Conservation (phyloP, 148 eudicot genomes). For the Euryodendron excelsum region DNA sequence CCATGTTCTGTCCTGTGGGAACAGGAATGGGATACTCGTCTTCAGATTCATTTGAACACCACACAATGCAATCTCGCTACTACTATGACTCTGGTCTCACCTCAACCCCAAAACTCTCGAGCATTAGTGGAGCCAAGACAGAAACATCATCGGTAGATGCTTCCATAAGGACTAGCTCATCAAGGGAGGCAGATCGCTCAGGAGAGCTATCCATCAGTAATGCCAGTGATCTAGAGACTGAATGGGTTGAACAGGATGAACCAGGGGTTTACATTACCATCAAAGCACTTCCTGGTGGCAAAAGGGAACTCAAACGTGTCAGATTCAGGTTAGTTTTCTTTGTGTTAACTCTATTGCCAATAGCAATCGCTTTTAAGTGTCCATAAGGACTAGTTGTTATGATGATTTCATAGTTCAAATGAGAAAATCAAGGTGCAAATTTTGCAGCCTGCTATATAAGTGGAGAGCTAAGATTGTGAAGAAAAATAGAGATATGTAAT, state of each 20-base stretch:
- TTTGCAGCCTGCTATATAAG: neutral
- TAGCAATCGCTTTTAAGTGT: neutral
- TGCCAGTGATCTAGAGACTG: constrained; percentile 83
- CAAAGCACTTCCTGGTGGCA: constrained; percentile 77
- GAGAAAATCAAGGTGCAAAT: too few species aligned
- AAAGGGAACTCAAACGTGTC: constrained; percentile 91
- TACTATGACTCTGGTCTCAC: constrained; percentile 60
- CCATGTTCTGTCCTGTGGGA: constrained; percentile 58
- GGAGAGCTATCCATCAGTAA: constrained; percentile 82
- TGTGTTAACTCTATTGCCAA: neutral
- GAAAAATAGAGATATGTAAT: neutral
- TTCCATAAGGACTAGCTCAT: constrained; percentile 71
- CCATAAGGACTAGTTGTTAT: neutral
- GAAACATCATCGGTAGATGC: constrained; percentile 79
- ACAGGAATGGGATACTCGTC: constrained; percentile 76
- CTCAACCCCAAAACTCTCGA: constrained; percentile 85
- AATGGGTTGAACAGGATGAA: constrained; percentile 98
- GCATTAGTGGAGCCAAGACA: constrained; percentile 78
- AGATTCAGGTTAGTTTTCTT: constrained; percentile 82
- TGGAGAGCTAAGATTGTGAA: neutral
- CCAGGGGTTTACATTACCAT: constrained; percentile 96
- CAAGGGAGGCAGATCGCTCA: constrained; percentile 82
- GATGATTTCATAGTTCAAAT: too few species aligned
- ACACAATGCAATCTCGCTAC: constrained; percentile 49
- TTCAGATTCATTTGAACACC: constrained; percentile 83